Evolutionary conservation across 2,329 filamentous ascomycete species (phyloP).

Genomic region (Colletotrichum scovillei): DNA sequence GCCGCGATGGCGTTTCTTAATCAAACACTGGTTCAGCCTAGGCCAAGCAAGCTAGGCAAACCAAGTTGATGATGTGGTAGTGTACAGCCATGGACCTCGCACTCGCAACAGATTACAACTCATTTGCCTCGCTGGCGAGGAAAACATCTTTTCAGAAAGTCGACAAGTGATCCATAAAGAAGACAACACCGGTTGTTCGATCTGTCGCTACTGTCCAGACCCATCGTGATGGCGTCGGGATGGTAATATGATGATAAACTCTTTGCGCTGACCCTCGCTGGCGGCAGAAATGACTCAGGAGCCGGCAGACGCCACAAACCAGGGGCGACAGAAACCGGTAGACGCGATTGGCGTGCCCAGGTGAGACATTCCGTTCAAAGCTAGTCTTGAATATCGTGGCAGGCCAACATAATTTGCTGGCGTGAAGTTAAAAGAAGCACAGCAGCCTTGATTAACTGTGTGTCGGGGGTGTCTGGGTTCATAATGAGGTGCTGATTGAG

Average conservation of each 20-base stretch:
- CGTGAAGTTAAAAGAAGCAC: not conserved
- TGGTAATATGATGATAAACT: not conserved
- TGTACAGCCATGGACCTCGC: not conserved
- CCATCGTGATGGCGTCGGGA: not conserved
- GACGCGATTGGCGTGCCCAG: not conserved
- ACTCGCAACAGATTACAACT: not conserved
- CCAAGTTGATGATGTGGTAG: not conserved
- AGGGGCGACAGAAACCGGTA: not conserved
- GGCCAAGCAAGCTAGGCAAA: too few species aligned
- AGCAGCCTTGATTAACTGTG: not conserved
- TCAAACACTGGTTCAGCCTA: not conserved
- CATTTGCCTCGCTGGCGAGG: not conserved
- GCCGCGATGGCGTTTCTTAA: constrained; percentile 14
- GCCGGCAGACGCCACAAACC: constrained; percentile 13
- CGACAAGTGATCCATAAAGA: not conserved
- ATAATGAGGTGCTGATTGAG: constrained; percentile 1
- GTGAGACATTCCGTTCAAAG: not conserved
- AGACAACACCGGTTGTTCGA: not conserved
- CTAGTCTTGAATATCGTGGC: not conserved
- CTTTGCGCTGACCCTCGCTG: not conserved
- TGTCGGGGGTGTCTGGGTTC: not conserved
- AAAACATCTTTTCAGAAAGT: not conserved
- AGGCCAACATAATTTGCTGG: not conserved
- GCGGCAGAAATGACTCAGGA: not conserved
- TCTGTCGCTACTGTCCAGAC: not conserved